Evolutionary conservation across 176 grass and related monocot species (phyloP).

Genomic region (Phoenix roebelenii): DNA sequence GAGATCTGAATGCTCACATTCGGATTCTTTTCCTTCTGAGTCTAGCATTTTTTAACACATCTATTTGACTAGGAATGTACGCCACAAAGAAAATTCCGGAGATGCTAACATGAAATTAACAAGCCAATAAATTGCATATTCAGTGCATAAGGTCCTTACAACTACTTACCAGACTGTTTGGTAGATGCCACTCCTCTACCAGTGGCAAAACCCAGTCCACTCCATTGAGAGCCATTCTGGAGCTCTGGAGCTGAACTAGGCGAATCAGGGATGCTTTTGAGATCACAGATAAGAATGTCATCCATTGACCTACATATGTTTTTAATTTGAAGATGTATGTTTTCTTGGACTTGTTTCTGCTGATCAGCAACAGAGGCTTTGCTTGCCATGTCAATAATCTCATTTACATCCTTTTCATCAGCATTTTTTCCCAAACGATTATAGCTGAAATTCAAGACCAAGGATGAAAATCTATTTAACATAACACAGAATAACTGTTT

Average conservation of each 20-base stretch:
- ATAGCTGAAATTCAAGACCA: constrained; percentile 47
- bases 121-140: no score
- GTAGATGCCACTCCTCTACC: constrained; percentile 32
- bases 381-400: constrained; percentile 76
- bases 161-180: no score
- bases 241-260: constrained; percentile 17
- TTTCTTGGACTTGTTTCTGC: constrained; percentile 80
- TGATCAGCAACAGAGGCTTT: constrained; percentile 75
- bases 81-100: no score
- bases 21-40: no score
- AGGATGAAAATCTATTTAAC: not conserved
- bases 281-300: constrained; percentile 49
- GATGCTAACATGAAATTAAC: no score
- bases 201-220: constrained; percentile 69
- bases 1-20: no score
- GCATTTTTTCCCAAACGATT: constrained; percentile 64
- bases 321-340: constrained; percentile 70
- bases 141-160: no score
- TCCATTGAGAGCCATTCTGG: constrained; percentile 32
- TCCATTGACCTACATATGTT: constrained; percentile 56
- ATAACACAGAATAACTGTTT: no score
- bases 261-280: not conserved
- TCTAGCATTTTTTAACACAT: no score
- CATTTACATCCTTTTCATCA: constrained; percentile 52
- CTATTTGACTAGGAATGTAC: no score